Conservation (phyloP, 1,139 yeast species). For the Saccharomyces hybrid region DNA sequence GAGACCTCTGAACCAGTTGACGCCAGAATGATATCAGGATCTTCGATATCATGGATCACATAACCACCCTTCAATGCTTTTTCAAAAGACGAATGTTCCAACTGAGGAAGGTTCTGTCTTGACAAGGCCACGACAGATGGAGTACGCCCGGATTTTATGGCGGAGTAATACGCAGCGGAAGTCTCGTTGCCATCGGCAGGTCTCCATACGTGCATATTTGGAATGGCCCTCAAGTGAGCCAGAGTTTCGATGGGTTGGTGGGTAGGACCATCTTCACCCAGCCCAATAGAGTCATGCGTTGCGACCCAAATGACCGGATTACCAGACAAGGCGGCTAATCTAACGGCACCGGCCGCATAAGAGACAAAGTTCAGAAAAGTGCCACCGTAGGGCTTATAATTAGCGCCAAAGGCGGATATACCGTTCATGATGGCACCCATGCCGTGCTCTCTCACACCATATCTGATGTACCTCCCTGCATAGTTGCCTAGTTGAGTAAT, state of each 20-base stretch:
- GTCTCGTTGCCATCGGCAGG: slow-evolving; percentile 99
- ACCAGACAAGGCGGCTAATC: slow-evolving; percentile 90
- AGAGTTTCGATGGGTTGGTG: slow-evolving; percentile 99
- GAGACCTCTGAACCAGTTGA: slow-evolving; percentile 95
- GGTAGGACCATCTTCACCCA: slow-evolving; percentile 99
- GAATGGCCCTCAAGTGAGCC: slow-evolving; percentile 94
- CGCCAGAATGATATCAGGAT: slow-evolving; percentile 73
- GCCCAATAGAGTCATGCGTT: slow-evolving; percentile 96
- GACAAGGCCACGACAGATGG: slow-evolving; percentile 89
- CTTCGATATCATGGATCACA: slow-evolving; percentile 51
- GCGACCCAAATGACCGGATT: slow-evolving; percentile 96
- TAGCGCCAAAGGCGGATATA: slow-evolving; percentile 90
- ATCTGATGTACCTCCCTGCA: slow-evolving; percentile 91
- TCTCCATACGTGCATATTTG: slow-evolving; percentile 96
- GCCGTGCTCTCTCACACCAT: slow-evolving; percentile 99
- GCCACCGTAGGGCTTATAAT: slow-evolving; percentile 90
- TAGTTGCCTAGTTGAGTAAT: slow-evolving; percentile 75
- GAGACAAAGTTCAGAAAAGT: slow-evolving; percentile 97
- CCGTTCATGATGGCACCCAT: slow-evolving; percentile 99
- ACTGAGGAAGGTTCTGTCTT: slow-evolving; percentile 95
- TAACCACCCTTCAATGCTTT: slow-evolving; percentile 95
- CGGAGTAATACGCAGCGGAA: slow-evolving; percentile 87
- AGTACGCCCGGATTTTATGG: slow-evolving; percentile 62
- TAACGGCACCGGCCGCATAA: slow-evolving; percentile 95
- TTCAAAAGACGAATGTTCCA: slow-evolving; percentile 87